Evolutionary conservation across 2,329 filamentous ascomycete species (phyloP).

Genomic region (Phoma sp.): DNA sequence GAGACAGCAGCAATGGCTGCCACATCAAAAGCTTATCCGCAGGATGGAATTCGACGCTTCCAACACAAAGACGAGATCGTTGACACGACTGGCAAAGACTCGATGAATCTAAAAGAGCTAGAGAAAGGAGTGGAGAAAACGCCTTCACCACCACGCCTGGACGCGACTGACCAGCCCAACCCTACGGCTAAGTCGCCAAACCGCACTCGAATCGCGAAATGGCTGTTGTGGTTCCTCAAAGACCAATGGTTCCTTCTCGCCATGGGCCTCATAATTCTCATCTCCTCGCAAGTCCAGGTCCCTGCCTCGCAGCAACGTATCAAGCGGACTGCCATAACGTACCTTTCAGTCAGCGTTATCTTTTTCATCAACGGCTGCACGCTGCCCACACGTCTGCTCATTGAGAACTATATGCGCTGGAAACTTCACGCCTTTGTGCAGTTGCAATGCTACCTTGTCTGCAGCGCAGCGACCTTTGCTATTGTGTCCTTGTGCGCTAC

Average conservation of each 20-base stretch:
- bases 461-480: conserved; percentile 67
- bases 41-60: neutral
- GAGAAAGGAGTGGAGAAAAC: neutral
- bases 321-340: conserved; percentile 63
- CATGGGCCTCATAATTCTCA: conserved; percentile 60
- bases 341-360: conserved; percentile 72
- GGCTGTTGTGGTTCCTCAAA: conserved; percentile 50
- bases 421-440: conserved; percentile 72
- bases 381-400: conserved; percentile 66
- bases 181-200: neutral
- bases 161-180: neutral
- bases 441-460: conserved; percentile 69
- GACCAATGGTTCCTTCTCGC: conserved; percentile 71
- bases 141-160: neutral
- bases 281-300: conserved; percentile 63
- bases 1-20: neutral
- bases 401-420: conserved; percentile 69
- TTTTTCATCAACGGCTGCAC: conserved; percentile 76
- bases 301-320: conserved; percentile 60
- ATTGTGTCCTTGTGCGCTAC: conserved; percentile 60
- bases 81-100: neutral
- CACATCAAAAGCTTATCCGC: neutral
- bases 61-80: conserved; percentile 2
- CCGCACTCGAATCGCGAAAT: conserved; percentile 10
- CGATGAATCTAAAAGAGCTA: neutral